These are phyloP conservation scores for Turritis glabra DNA, from an alignment of 345 rosid species.

Conservation along the genomic window DNA sequence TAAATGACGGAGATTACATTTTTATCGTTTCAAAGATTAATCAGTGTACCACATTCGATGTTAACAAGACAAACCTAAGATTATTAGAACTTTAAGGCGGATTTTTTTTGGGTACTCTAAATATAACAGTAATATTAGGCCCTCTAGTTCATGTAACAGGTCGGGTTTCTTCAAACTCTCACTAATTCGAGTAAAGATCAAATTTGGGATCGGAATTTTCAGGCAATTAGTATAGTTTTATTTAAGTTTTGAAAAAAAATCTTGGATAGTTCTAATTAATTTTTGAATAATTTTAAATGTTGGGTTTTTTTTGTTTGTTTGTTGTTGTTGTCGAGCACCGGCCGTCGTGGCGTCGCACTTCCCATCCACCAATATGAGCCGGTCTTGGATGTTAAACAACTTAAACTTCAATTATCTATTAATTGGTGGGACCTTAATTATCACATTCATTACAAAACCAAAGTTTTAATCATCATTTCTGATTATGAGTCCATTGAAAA, in stretches of 20 bases:
- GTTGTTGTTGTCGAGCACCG: background rate
- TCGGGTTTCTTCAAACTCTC: too few relatives aligned
- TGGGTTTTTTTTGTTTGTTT: too few relatives aligned
- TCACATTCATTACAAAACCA: constrained; percentile 17
- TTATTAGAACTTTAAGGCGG: too few relatives aligned
- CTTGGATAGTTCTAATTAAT: too few relatives aligned
- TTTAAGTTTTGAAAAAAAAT: background rate
- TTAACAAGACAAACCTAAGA: too few relatives aligned
- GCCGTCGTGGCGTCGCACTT: background rate
- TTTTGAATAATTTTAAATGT: background rate
- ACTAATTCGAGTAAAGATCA: too few relatives aligned
- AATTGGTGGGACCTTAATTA: background rate
- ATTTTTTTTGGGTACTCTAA: too few relatives aligned
- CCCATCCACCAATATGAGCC: background rate
- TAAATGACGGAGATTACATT: background rate
- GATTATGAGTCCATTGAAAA: constrained; percentile 22
- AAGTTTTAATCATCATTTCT: constrained; percentile 16
- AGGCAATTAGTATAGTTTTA: too few relatives aligned
- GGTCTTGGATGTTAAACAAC: background rate
- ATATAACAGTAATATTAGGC: too few relatives aligned
- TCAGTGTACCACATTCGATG: background rate
- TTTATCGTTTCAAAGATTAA: background rate
- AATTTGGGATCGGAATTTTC: too few relatives aligned
- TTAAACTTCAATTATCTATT: background rate
- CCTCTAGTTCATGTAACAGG: too few relatives aligned